Conservation (phyloP, 192 early-diverging fungal genomes). For the Mortierella claussenii region DNA sequence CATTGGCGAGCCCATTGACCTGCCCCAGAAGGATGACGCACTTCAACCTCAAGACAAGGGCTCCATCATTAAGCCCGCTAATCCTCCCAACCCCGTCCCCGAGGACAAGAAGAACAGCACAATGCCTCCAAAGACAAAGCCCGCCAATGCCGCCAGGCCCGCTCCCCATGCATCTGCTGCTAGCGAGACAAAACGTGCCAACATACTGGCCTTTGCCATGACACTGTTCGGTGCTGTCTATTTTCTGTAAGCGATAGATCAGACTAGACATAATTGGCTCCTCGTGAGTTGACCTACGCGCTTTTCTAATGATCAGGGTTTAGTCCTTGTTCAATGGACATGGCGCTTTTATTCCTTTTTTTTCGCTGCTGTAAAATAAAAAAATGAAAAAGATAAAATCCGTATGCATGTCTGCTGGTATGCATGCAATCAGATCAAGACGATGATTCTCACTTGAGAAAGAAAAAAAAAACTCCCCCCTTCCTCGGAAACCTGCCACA, state of each 20-base stretch:
- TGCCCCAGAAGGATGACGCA: constrained; percentile 34
- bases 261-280: too few species aligned
- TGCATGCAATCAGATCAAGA: too few species aligned
- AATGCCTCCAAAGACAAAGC: too few species aligned
- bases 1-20: constrained; percentile 35
- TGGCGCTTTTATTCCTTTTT: too few species aligned
- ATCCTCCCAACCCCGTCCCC: constrained; percentile 33
- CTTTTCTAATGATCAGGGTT: not conserved
- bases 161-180: not conserved
- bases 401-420: too few species aligned
- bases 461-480: too few species aligned
- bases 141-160: not conserved
- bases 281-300: too few species aligned
- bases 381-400: too few species aligned
- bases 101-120: not conserved
- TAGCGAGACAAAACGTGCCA: constrained; percentile 11
- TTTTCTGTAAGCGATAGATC: constrained; percentile 25
- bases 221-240: constrained; percentile 45
- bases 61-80: constrained; percentile 14
- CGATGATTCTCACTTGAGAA: too few species aligned
- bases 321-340: not conserved
- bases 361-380: too few species aligned
- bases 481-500: too few species aligned
- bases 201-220: constrained; percentile 41
- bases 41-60: constrained; percentile 18